These are phyloP conservation scores for Suhomyces vadensis DNA, from an alignment of 805 yeast species.

Conservation along the genomic window DNA sequence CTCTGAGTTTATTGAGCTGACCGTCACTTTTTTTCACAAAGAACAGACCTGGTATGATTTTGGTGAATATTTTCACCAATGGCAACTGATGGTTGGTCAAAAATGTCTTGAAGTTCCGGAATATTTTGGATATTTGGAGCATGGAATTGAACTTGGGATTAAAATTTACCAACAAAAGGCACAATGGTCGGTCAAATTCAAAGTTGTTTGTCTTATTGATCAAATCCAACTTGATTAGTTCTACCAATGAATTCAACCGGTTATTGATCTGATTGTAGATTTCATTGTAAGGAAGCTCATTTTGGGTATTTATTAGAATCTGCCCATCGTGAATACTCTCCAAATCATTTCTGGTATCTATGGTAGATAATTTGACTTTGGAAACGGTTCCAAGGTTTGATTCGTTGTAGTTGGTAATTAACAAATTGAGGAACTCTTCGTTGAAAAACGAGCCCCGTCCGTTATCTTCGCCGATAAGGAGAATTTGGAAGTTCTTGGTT, in stretches of 20 bases:
- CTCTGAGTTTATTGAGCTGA: slow-evolving; percentile 19
- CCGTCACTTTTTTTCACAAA: slow-evolving; percentile 22
- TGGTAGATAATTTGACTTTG: slow-evolving; percentile 28
- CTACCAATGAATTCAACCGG: slow-evolving; percentile 34
- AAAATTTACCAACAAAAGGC: slow-evolving; percentile 52
- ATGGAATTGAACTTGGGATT: slow-evolving; percentile 45
- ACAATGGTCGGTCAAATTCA: slow-evolving; percentile 48
- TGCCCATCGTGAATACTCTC: slow-evolving; percentile 32
- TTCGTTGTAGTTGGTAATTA: slow-evolving; percentile 47
- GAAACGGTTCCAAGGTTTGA: slow-evolving; percentile 50
- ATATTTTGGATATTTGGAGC: slow-evolving; percentile 46
- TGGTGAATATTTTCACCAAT: slow-evolving; percentile 38
- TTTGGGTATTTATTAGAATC: slow-evolving; percentile 22
- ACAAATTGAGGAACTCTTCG: slow-evolving; percentile 41
- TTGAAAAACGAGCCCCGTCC: slow-evolving; percentile 23
- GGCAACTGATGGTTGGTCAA: slow-evolving; percentile 42
- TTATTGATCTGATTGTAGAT: slow-evolving; percentile 32
- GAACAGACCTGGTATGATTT: slow-evolving; percentile 33
- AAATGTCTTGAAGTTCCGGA: slow-evolving; percentile 46
- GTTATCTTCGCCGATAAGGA: slow-evolving; percentile 43
- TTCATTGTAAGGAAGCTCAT: slow-evolving; percentile 18
- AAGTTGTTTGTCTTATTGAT: slow-evolving; percentile 42
- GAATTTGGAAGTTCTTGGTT: slow-evolving; percentile 51
- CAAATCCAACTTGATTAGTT: slow-evolving; percentile 38
- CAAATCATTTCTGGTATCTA: slow-evolving; percentile 30